phyloP scores from a whole-genome alignment of 352 stramenopile species.

The Pythium phragmitis region DNA sequence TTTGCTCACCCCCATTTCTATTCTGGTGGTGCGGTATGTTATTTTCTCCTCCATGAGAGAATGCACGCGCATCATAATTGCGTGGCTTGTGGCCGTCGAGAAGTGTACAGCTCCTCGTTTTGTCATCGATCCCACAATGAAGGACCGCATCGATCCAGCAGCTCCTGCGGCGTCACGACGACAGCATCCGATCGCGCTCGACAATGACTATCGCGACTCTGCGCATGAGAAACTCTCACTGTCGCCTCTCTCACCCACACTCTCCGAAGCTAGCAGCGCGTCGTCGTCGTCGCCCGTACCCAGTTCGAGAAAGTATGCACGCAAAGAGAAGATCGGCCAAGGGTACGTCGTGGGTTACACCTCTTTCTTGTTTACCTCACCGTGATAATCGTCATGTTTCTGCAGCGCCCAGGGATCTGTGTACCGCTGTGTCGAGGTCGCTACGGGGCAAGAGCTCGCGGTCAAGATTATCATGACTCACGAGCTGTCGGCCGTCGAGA shows the following conservation, averaged over 20 bases:
- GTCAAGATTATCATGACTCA: conserved; percentile 70
- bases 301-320: conserved; percentile 35
- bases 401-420: conserved; percentile 59
- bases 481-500: conserved; percentile 46
- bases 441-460: conserved; percentile 50
- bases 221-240: background rate
- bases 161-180: conserved; percentile 13
- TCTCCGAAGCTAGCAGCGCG: conserved; percentile 31
- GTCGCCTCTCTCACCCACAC: conserved; percentile 27
- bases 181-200: conserved; percentile 13
- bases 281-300: conserved; percentile 23
- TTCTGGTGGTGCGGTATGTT: too few relatives aligned
- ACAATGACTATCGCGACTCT: conserved; percentile 5
- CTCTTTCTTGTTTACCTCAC: background rate
- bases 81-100: background rate
- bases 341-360: conserved; percentile 35
- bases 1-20: background rate
- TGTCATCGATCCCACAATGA: background rate
- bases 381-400: background rate
- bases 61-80: conserved; percentile 1
- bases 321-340: conserved; percentile 82
- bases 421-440: conserved; percentile 64
- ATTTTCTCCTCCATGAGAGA: background rate
- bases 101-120: background rate
- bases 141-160: conserved; percentile 2